Base-by-base conservation (phyloP, 2,329 filamentous ascomycete species). In the Aureobasidium sp. region DNA sequence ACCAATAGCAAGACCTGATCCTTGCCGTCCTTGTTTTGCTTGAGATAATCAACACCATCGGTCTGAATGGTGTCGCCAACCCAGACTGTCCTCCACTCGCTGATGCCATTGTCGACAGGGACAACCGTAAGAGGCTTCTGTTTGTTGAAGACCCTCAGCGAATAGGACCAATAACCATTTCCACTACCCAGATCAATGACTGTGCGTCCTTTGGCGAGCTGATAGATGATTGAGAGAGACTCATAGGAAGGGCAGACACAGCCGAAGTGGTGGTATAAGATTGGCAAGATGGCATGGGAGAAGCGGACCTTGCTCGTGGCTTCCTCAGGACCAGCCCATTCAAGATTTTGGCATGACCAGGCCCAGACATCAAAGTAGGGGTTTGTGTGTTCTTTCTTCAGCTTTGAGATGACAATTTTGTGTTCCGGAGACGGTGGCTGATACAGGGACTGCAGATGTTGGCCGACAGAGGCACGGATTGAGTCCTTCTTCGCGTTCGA, bases 201-300 rank as follows among this genome's bases (percentile, higher is more conserved):
- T 11, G 73, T 65, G 5, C 77, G 71, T 1, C 74, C 74, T 5
- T 59, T 61, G 38, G 79, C 74, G 2, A 86, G 65, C 42, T 76
- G 71, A 30, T 75, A 75, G 27, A 89, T 74, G 19, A 85, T 71
- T 57, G 77, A 71, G 11, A 90, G 70, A 1, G 79, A 74, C 60
- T 88, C 83, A 65, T 85, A 84, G 8, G 78, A 80, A 0, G 86
- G 86, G 17, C 81, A 81, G 1, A 79, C 79, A 68, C 85, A 90
- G 47, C 85, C 85, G 66, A 89, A 89, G 67, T 90, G 85, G 69
- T 89, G 85, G 76, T 88, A 89, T 53, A 88, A 74, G 16, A 89
- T 73, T 2, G 85, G 85, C 7, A 89, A 74, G 6, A 87, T 73
- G 60, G 85, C 84, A 68, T 90, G 86, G 45, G 77, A 79, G 55